Conservation (phyloP, 176 grass and related monocot genomes). For the Rhipidocladum racemiflorum region DNA sequence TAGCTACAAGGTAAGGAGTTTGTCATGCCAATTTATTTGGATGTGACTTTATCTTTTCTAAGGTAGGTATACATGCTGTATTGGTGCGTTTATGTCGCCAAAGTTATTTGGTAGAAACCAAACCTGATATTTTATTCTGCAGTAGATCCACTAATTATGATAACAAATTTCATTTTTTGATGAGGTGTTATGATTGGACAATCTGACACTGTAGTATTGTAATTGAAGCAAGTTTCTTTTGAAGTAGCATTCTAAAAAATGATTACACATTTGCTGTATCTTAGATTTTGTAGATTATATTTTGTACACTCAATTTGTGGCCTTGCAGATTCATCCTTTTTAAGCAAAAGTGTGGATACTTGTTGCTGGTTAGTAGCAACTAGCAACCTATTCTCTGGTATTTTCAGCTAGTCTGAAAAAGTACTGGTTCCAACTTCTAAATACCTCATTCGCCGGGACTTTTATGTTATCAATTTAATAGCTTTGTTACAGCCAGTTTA, state of each 20-base stretch:
- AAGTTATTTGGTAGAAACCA: background rate
- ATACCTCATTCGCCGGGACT: too few species aligned
- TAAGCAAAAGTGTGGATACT: background rate
- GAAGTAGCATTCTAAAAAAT: conserved; percentile 3
- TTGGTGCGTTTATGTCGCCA: background rate
- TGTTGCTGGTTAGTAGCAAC: background rate
- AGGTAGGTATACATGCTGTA: background rate
- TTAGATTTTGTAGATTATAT: background rate
- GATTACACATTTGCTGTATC: background rate
- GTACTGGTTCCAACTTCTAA: too few species aligned
- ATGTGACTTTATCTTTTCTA: background rate
- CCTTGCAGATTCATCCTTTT: too few species aligned
- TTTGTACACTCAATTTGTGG: background rate
- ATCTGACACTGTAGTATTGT: background rate
- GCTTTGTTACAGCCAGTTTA: too few species aligned
- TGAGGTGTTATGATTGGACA: background rate
- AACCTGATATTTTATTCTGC: conserved; percentile 2
- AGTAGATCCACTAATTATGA: background rate
- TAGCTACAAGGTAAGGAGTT: conserved; percentile 35
- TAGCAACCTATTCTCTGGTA: too few species aligned
- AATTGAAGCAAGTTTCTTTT: background rate
- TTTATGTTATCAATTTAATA: too few species aligned
- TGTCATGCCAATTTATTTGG: background rate
- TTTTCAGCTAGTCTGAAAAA: too few species aligned
- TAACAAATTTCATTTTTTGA: background rate